Evolutionary conservation across 1,139 yeast genomes (phyloP), one percentile per base, ranked within the genome.

Genomic region (Kluyveromyces sp.): DNA sequence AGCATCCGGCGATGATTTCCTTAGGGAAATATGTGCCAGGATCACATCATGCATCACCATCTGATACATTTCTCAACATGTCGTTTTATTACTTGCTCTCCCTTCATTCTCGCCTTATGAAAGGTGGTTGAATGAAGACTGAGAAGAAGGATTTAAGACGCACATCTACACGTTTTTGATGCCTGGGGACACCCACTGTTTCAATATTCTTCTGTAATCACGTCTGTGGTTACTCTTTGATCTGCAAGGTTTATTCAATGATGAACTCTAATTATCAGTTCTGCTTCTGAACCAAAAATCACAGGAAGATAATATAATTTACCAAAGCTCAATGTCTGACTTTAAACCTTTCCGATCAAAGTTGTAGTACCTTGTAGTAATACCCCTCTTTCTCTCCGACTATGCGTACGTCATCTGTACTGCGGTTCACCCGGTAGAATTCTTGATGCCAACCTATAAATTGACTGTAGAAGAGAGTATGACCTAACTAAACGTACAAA

Each of bases 21-120:
- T 25, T 28, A 15, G 26, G 49, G 36, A 60, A 61, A 61, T 60
- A 61, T 61, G 65, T 61, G 65, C 64, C 58, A 45, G 64, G 62
- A 58, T 58, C 47, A 49, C 42, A 53, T 47, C 65, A 61, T 61
- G 65, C 65, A 61, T 61, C 65, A 61, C 65, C 65, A 61, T 61
- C 65, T 61, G 65, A 61, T 39, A 33, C 22, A 15, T 41, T 40
- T 32, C 34, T 22, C 15, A 31, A n/a, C 13, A 31, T 31, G 9
- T 26, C 29, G 12, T 26, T n/a, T n/a, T n/a, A n/a, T n/a, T n/a
- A n/a, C n/a, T n/a, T n/a, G n/a, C n/a, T n/a, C n/a, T n/a, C n/a
- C n/a, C n/a, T n/a, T n/a, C n/a, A n/a, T n/a, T n/a, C n/a, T n/a
- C n/a, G n/a, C n/a, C n/a, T n/a, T 25, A 12, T 25, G 11, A 8